Base-by-base conservation (phyloP, 305 asterid species). In the Nicotiana rustica region DNA sequence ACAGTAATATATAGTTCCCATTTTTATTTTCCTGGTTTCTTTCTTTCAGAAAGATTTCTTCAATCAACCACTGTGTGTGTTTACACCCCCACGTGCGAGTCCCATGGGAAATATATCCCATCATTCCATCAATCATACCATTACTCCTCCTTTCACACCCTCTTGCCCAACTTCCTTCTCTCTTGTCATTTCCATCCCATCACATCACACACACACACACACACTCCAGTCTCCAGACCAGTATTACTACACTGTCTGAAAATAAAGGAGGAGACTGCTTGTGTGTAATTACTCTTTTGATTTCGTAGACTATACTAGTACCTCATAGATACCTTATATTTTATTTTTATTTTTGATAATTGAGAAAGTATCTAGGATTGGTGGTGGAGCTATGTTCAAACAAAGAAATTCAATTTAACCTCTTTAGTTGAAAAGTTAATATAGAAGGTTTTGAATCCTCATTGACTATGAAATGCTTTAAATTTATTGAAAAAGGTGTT, bases 171-270 rank as follows among this genome's bases (percentile, higher is more conserved):
- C 14, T 12, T 68, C 80, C 86, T 35, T 15, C 17, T 64, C 85
- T 64, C 64, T 71, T 77, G 82, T 81, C 85, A 56, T 83, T 85
- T 83, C 85, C 52, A 83, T 83, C 88, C 83, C 67, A 83, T 83
- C 88, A 76, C 68, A 19, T 64, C 35, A 3, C 15, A 9, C 35
- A 59, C 31, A 29, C 14, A 17, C 14, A 56, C 64, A 19, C 33
- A 7, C 67, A 3, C 67, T 61, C 17, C 8, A 25, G 68, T 21
- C 38, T 61, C 68, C 36, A 10, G 8, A 64, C 68, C 68, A 21
- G 35, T 21, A 4, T 64, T 64, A 25, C 68, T 64, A 64, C 36
- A 4, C 8, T 19, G 68, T 19, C 66, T 60, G 36, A 64, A 13
- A 10, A 25, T 41, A 64, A 21, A 10, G n/a, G 38, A 12, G 38